Percentiles rank a stretch among this genome's conserved stretches.
Conservation (phyloP, 2,329 filamentous ascomycete genomes). For the Venturia effusa region DNA sequence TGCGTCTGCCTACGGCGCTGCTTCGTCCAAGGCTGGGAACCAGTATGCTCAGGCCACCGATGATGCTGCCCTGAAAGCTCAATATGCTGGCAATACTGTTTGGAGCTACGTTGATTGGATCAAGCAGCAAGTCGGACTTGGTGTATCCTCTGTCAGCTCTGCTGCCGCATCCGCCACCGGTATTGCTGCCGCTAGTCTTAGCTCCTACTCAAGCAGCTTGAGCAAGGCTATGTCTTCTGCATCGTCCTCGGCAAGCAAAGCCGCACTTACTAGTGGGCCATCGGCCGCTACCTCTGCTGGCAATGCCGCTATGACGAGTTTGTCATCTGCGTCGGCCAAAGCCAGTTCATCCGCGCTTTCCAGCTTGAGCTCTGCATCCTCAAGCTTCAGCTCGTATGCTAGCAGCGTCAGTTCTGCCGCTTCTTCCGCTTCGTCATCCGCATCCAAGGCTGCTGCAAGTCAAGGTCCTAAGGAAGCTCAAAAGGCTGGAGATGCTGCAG, state of each 20-base stretch:
- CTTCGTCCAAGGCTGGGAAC: slow-evolving; percentile 52
- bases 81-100: neutral
- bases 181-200: slow-evolving; percentile 15
- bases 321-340: slow-evolving; percentile 17
- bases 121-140: slow-evolving; percentile 29
- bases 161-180: slow-evolving; percentile 16
- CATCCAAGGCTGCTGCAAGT: slow-evolving; percentile 17
- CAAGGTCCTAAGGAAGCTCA: slow-evolving; percentile 11
- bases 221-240: slow-evolving; percentile 23
- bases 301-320: slow-evolving; percentile 17
- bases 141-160: slow-evolving; percentile 23
- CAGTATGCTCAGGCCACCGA: slow-evolving; percentile 67
- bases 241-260: slow-evolving; percentile 22
- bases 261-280: slow-evolving; percentile 13
- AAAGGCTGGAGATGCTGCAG: slow-evolving; percentile 23
- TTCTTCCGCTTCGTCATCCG: slow-evolving; percentile 20
- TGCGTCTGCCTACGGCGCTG: slow-evolving; percentile 32
- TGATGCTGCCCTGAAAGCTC: slow-evolving; percentile 31
- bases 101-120: slow-evolving; percentile 9
- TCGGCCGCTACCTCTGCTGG: slow-evolving; percentile 20
- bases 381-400: slow-evolving; percentile 22
- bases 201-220: slow-evolving; percentile 19
- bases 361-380: slow-evolving; percentile 18
- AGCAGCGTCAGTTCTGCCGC: slow-evolving; percentile 23
- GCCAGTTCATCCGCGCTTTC: slow-evolving; percentile 16